A percentile compares a stretch with the other conserved stretches of the same genome.
phyloP scores from a whole-genome alignment of 2,329 filamentous ascomycete genomes.

The Chrysosporium queenslandicum region DNA sequence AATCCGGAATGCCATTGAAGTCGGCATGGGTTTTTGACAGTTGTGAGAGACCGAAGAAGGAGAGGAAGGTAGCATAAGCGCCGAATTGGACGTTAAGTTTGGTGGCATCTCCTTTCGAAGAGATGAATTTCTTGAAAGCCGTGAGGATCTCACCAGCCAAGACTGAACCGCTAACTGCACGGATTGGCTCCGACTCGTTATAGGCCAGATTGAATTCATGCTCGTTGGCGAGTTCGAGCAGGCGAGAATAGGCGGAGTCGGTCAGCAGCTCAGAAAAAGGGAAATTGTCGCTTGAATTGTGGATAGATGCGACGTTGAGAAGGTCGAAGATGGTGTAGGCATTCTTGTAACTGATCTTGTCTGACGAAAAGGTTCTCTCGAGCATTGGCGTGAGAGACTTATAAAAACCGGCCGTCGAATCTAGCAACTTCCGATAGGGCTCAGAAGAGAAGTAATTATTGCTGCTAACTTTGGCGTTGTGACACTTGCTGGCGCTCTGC shows the following conservation, averaged over 20 bases:
- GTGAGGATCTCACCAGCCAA: conserved; percentile 54
- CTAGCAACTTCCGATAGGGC: conserved; percentile 41
- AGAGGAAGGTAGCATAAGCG: conserved; percentile 51
- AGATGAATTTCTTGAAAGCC: conserved; percentile 35
- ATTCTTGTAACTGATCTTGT: conserved; percentile 49
- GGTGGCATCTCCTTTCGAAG: conserved; percentile 26
- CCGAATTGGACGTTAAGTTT: conserved; percentile 49
- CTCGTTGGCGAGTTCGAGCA: conserved; percentile 62
- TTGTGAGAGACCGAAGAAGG: conserved; percentile 52
- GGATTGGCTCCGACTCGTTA: conserved; percentile 49
- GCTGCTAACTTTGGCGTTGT: conserved; percentile 47
- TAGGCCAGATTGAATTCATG: conserved; percentile 79
- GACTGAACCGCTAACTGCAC: conserved; percentile 48
- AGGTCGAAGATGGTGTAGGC: conserved; percentile 58
- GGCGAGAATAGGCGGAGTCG: conserved; percentile 48
- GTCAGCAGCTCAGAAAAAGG: conserved; percentile 52
- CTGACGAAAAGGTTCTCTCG: conserved; percentile 41
- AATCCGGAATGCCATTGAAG: conserved; percentile 73
- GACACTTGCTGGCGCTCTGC: conserved; percentile 48
- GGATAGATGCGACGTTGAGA: conserved; percentile 53
- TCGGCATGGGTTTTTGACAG: conserved; percentile 43
- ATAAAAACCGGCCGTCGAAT: conserved; percentile 47
- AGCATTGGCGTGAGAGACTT: conserved; percentile 42
- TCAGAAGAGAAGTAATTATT: conserved; percentile 48
- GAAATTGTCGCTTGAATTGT: conserved; percentile 51